Conservation (phyloP, 768 basidiomycete genomes). For the Punctularia strigosozonata region DNA sequence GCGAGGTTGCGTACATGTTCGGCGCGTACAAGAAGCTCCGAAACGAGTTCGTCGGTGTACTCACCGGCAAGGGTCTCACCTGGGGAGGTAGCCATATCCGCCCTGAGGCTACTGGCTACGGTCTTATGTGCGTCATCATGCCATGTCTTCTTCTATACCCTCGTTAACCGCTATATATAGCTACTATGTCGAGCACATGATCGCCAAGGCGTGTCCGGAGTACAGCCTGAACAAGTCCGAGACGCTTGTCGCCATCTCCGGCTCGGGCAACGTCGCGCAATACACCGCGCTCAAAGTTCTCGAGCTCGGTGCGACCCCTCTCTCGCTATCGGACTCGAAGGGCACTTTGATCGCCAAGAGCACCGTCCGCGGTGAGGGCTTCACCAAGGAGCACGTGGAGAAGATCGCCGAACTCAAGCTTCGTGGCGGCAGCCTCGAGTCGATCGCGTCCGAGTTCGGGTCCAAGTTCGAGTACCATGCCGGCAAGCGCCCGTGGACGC, state of each 20-base stretch:
- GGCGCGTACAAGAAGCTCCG: constrained; percentile 67
- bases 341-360: constrained; percentile 35
- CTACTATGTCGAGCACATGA: constrained; percentile 26
- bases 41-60: constrained; percentile 60
- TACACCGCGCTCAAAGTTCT: constrained; percentile 69
- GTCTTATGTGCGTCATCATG: constrained; percentile 44
- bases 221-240: constrained; percentile 32
- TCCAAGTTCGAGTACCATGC: constrained; percentile 37
- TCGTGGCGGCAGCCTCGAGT: constrained; percentile 35
- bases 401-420: constrained; percentile 43
- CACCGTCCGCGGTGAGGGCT: constrained; percentile 33
- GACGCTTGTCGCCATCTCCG: constrained; percentile 45
- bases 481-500: constrained; percentile 56
- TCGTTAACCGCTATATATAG: constrained; percentile 1
- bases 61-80: constrained; percentile 59
- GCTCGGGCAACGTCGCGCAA: constrained; percentile 68
- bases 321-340: constrained; percentile 67
- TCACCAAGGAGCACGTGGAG: constrained; percentile 42
- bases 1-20: constrained; percentile 69
- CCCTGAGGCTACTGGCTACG: constrained; percentile 64
- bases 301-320: constrained; percentile 60
- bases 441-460: constrained; percentile 20
- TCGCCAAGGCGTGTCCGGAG: constrained; percentile 45
- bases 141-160: not conserved
- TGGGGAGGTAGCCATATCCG: constrained; percentile 69